Base-by-base conservation (phyloP, 192 early-diverging fungal species). In the Mortierella alpina region DNA sequence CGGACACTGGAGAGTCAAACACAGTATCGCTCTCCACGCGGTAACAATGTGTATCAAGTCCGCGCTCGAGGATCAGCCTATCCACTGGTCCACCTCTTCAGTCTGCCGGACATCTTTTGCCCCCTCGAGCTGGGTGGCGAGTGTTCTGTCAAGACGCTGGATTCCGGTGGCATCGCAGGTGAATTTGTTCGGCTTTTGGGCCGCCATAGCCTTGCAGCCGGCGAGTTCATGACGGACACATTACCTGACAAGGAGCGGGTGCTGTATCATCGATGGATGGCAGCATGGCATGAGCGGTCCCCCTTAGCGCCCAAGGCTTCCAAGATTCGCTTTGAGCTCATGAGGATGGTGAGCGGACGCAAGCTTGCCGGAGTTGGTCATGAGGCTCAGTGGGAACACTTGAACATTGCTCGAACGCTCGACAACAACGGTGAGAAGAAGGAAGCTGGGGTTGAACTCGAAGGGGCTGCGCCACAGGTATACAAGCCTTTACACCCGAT, bases 231-330 rank as follows among this genome's bases (percentile, higher is more conserved):
- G 66, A 63, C 59, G 23, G 42, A 49, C 15, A 11, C 50, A 10
- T 17, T 58, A n/a, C 17, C 31, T 14, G 61, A 50, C 12, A 77
- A 77, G 46, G 74, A 77, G 49, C 51, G 22, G 17, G 48, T 48
- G 31, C 47, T 77, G 22, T 77, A 77, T 50, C 74, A 77, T 45
- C 74, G 74, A n/a, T 77, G 74, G 74, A 69, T 77, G 67, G 60
- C 60, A 47, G 60, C 66, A 9, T 77, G 74, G 74, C 74, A 77
- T 53, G 74, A 54, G 20, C 62, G 59, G 4, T 75, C 65, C n/a
- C 45, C 52, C 12, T 11, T 14, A 5, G 52, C 59, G 15, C 73
- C 73, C 41, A 49, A 50, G n/a, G 59, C 57, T 5, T 51, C 55
- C 14, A 40, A 48, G 48, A 52, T 9, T 7, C 56, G 68, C n/a